Percentiles rank a stretch among this genome's conserved stretches.
phyloP scores from a whole-genome alignment of 2,329 filamentous ascomycete species.

The Ascosphaera acerosa region DNA sequence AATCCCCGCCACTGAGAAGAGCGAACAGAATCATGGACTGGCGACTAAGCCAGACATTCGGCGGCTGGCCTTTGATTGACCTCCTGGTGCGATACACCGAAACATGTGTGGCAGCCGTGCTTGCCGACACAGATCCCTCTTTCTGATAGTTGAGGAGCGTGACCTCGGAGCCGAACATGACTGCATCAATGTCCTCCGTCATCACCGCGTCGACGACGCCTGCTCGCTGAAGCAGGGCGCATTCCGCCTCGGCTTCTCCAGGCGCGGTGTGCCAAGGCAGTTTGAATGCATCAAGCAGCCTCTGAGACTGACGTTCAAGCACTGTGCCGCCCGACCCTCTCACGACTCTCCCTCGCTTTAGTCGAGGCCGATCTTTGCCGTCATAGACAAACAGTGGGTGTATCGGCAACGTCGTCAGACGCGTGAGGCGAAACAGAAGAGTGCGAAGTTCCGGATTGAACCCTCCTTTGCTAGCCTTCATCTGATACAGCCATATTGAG shows the following conservation, averaged over 20 bases:
- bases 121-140: constrained; percentile 32
- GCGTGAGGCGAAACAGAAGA: constrained; percentile 71
- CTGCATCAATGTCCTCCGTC: constrained; percentile 86
- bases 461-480: constrained; percentile 62
- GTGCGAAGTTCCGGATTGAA: constrained; percentile 75
- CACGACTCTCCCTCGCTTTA: constrained; percentile 64
- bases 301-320: constrained; percentile 54
- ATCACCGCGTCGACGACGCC: constrained; percentile 81
- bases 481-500: constrained; percentile 93
- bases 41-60: constrained; percentile 32
- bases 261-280: constrained; percentile 69
- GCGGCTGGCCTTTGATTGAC: constrained; percentile 25
- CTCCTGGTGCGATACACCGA: constrained; percentile 46
- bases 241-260: constrained; percentile 90
- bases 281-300: constrained; percentile 59
- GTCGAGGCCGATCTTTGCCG: constrained; percentile 55
- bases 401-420: constrained; percentile 50
- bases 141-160: constrained; percentile 66
- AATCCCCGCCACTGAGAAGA: constrained; percentile 87
- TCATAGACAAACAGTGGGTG: constrained; percentile 82
- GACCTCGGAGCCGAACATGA: constrained; percentile 79
- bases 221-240: constrained; percentile 55
- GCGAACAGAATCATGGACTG: constrained; percentile 88
- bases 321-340: constrained; percentile 28
- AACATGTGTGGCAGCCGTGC: constrained; percentile 50